phyloP scores from a whole-genome alignment of 352 stramenopile species.

The Phytophthora cactorum region DNA sequence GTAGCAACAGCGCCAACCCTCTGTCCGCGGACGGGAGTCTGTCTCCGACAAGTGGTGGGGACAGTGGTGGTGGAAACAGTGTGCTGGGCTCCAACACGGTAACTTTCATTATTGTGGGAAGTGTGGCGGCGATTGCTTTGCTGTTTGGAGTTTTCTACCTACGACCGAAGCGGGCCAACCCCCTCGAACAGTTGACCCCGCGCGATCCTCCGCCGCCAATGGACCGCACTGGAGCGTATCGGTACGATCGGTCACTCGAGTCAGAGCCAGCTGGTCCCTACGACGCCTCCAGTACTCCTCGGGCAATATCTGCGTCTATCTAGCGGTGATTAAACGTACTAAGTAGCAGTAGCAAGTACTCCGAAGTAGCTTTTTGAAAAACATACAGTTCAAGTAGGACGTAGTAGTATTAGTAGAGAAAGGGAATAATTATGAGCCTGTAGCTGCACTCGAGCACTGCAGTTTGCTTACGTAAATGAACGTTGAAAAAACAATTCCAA shows the following conservation, averaged over 20 bases:
- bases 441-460: background rate
- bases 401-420: constrained; percentile 12
- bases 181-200: constrained; percentile 30
- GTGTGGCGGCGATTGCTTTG: constrained; percentile 32
- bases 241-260: constrained; percentile 31
- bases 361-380: constrained; percentile 30
- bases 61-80: constrained; percentile 11
- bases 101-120: constrained; percentile 44
- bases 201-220: constrained; percentile 27
- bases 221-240: constrained; percentile 28
- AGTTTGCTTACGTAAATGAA: background rate
- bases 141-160: constrained; percentile 43
- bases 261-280: constrained; percentile 34
- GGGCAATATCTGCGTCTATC: constrained; percentile 20
- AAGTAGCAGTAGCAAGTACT: background rate
- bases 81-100: constrained; percentile 30
- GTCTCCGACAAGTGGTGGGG: constrained; percentile 24
- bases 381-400: constrained; percentile 1
- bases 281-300: constrained; percentile 38
- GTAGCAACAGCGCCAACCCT: constrained; percentile 25
- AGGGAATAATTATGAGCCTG: constrained; percentile 23
- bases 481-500: background rate
- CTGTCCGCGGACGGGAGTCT: constrained; percentile 22
- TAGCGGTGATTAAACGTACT: constrained; percentile 8
- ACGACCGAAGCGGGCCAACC: constrained; percentile 31